Conservation (phyloP, 345 rosid genomes). For the Punica granatum region DNA sequence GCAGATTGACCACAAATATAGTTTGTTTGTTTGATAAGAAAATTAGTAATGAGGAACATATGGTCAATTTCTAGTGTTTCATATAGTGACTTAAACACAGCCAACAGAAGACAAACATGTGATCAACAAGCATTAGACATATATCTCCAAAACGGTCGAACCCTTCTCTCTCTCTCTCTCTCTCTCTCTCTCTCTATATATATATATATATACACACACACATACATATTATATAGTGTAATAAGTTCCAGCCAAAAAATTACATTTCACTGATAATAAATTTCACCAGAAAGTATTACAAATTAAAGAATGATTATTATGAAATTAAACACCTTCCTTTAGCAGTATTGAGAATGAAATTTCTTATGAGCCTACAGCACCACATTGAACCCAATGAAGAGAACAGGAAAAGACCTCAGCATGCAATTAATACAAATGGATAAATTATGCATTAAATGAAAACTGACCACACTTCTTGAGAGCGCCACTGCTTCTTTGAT, state of each 20-base stretch:
- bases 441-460: conserved; percentile 5
- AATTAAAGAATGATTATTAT: no score
- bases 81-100: background rate
- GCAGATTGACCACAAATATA: background rate
- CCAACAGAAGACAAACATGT: background rate
- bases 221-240: no score
- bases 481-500: conserved; percentile 78
- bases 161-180: no score
- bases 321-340: no score
- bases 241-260: no score
- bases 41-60: background rate
- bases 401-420: background rate
- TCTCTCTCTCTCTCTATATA: no score
- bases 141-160: no score
- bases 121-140: background rate
- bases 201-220: no score
- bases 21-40: background rate
- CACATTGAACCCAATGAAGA: background rate
- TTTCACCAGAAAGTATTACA: no score
- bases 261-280: no score
- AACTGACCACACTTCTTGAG: conserved; percentile 73
- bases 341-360: no score
- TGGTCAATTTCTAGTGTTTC: background rate
- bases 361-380: background rate
- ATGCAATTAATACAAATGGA: background rate